phyloP scores from a whole-genome alignment of 192 early-diverging fungal species.

The Jimgerdemannia lactiflua region DNA sequence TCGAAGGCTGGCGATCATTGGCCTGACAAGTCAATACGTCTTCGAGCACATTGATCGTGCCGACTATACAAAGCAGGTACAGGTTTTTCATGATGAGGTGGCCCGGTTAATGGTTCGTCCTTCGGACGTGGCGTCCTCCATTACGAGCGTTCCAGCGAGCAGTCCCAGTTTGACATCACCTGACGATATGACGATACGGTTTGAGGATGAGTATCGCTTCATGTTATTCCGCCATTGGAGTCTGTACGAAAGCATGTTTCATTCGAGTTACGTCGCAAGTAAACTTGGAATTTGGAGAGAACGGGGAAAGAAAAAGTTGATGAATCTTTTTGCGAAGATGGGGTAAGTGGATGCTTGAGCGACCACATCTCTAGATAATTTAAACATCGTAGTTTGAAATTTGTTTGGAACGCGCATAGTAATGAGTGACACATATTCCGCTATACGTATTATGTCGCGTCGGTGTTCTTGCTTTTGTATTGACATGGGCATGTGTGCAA shows the following conservation, averaged over 20 bases:
- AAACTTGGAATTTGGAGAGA: slow-evolving; percentile 89
- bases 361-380: no score
- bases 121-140: background rate
- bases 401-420: background rate
- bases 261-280: slow-evolving; percentile 83
- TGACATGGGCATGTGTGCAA: background rate
- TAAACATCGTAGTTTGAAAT: no score
- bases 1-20: slow-evolving; percentile 75
- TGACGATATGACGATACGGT: slow-evolving; percentile 54
- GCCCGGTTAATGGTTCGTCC: slow-evolving; percentile 44
- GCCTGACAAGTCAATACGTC: slow-evolving; percentile 75
- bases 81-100: slow-evolving; percentile 68
- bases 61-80: slow-evolving; percentile 63
- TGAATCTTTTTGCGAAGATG: slow-evolving; percentile 85
- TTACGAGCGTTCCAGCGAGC: background rate
- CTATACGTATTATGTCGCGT: no score
- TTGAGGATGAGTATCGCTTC: slow-evolving; percentile 79
- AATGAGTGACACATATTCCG: slow-evolving; percentile 1
- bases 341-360: slow-evolving; percentile 48
- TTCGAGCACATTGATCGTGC: slow-evolving; percentile 66
- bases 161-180: background rate
- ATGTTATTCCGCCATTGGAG: slow-evolving; percentile 93
- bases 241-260: slow-evolving; percentile 82
- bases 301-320: slow-evolving; percentile 73
- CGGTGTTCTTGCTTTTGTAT: no score